Conservation (phyloP, 2,329 filamentous ascomycete genomes). For the Simplicillium sp. region DNA sequence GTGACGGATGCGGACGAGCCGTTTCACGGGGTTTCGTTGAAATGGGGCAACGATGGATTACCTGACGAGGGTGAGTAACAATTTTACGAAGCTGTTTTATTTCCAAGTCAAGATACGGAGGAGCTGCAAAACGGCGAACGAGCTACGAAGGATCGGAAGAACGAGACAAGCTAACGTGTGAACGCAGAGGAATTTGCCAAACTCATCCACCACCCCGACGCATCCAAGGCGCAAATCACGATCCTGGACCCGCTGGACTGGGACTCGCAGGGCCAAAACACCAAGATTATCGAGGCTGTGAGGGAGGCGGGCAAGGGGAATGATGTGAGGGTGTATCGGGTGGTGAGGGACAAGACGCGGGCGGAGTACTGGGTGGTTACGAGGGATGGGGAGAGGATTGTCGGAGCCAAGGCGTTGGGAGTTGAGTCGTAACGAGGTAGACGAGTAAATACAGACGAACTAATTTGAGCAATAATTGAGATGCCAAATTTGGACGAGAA, state of each 20-base stretch:
- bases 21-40: conserved; percentile 67
- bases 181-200: conserved; percentile 57
- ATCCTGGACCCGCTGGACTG: conserved; percentile 63
- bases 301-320: conserved; percentile 51
- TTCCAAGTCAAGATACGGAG: conserved; percentile 8
- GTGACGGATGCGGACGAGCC: conserved; percentile 77
- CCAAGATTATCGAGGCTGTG: conserved; percentile 58
- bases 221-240: conserved; percentile 46
- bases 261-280: conserved; percentile 64
- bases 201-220: conserved; percentile 50
- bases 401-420: conserved; percentile 70
- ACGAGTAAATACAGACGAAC: too few relatives aligned
- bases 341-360: conserved; percentile 52
- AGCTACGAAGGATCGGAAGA: not conserved
- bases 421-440: conserved; percentile 42
- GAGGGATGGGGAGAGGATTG: conserved; percentile 51
- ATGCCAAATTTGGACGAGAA: too few relatives aligned
- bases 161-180: not conserved
- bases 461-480: too few relatives aligned
- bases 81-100: conserved; percentile 25
- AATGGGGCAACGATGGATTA: conserved; percentile 43
- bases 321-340: conserved; percentile 66
- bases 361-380: conserved; percentile 74
- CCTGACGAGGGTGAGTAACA: conserved; percentile 49
- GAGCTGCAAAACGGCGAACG: not conserved